Conservation (phyloP, 148 eudicot species). For the Euryodendron excelsum region DNA sequence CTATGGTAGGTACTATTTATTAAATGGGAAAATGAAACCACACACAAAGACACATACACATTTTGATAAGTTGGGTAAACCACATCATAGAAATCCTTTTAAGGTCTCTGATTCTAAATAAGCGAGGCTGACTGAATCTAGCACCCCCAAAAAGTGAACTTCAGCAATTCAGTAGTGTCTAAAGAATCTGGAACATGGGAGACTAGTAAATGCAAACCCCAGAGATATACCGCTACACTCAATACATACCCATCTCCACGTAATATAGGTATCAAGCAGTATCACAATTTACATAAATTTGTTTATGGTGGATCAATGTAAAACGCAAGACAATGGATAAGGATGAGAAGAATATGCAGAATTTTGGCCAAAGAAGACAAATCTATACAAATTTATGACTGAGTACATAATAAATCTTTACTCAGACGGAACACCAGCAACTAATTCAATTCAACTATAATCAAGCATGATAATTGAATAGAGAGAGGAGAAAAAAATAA, state of each 20-base stretch:
- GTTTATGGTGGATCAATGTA: not conserved
- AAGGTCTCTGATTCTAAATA: too few species aligned
- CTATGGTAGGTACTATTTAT: too few species aligned
- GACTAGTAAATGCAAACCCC: too few species aligned
- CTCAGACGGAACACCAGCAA: not conserved
- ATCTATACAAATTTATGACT: not conserved
- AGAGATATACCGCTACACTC: too few species aligned
- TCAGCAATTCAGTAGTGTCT: too few species aligned
- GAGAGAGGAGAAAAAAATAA: not conserved
- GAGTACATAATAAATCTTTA: not conserved
- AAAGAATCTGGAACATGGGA: too few species aligned
- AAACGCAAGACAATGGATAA: not conserved
- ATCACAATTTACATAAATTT: not conserved
- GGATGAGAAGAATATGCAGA: not conserved
- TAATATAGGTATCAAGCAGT: not conserved
- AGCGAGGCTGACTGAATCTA: too few species aligned
- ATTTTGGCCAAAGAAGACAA: not conserved
- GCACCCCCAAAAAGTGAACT: too few species aligned
- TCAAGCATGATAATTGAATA: not conserved
- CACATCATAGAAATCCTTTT: too few species aligned
- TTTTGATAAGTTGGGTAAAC: too few species aligned
- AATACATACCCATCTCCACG: not conserved
- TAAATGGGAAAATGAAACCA: too few species aligned
- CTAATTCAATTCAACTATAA: not conserved
- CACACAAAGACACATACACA: too few species aligned